Base-by-base conservation (phyloP, 192 early-diverging fungal species). In the Lunasporangiospora selenospora region DNA sequence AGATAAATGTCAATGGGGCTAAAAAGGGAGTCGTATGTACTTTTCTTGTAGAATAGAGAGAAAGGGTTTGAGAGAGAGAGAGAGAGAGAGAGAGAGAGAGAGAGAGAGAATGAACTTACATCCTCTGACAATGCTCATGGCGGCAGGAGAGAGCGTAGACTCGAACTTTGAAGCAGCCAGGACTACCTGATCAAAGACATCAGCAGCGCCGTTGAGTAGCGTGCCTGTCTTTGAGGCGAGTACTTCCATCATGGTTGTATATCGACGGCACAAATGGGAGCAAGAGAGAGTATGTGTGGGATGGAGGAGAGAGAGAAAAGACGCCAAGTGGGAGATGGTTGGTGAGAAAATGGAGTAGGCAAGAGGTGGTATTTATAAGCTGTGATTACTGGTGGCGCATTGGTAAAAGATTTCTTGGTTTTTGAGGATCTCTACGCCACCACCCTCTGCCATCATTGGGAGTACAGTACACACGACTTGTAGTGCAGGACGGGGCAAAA, bases 331-430 rank as follows among this genome's bases (percentile, higher is more conserved):
- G 37, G 40, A 39, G 34, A 40, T 40, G 37, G 18, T 13, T 40
- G 24, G n/a, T 27, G 37, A 53, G 3, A 0, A 27, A 24, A 38
- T 8, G 21, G 27, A 38, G 36, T 23, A 53, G 6, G 24, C 52
- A 53, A 53, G 52, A 53, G 27, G 52, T 23, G 37, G 52, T 53
- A 53, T 53, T 53, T 53, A 53, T 53, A 53, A 26, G 11, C 37
- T 0, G 24, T 37, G 13, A 27, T 15, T 38, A 53, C 23, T 53
- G 52, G 52, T 40, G 52, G 52, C 52, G 52, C 37, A 13, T 10
- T 53, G 52, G 37, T 24, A 24, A 24, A 53, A 8, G 40, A 37
- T 29, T 36, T 53, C 37, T 26, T n/a, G 12, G 11, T 40, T 53
- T 53, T 31, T 30, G n/a, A 31, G 16, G 29, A 50, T 29, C 5